Evolutionary conservation across 2,329 filamentous ascomycete genomes (phyloP).

Genomic region (Colletotrichum eleusines): DNA sequence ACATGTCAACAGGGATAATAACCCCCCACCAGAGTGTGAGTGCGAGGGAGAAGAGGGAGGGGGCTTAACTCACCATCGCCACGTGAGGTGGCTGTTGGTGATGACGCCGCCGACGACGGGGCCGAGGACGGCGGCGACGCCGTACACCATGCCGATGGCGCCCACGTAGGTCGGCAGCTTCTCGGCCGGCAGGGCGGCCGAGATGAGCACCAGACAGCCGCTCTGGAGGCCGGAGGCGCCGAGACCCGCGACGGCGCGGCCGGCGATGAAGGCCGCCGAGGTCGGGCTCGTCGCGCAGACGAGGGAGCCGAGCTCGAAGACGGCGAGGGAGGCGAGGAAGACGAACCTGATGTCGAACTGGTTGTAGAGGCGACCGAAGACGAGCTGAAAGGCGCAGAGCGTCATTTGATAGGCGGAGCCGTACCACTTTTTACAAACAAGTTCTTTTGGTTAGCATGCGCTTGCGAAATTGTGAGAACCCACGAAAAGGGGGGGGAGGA

Average conservation of each 20-base stretch:
- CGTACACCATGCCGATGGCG: slow-evolving; percentile 33
- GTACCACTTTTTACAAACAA: slow-evolving; percentile 45
- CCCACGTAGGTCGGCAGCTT: slow-evolving; percentile 26
- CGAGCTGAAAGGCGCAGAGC: slow-evolving; percentile 44
- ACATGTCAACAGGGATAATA: not conserved
- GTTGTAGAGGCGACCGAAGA: slow-evolving; percentile 50
- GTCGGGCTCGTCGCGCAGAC: slow-evolving; percentile 52
- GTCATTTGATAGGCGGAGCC: slow-evolving; percentile 48
- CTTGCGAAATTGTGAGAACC: no score
- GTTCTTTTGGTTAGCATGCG: no score
- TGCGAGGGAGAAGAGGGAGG: no score
- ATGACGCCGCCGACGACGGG: slow-evolving; percentile 42
- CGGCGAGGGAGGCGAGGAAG: slow-evolving; percentile 46
- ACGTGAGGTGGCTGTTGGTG: slow-evolving; percentile 25
- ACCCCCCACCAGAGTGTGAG: no score
- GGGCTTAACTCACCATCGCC: slow-evolving; percentile 26
- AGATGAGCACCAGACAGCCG: slow-evolving; percentile 35
- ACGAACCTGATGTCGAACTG: slow-evolving; percentile 48
- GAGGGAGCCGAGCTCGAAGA: slow-evolving; percentile 51
- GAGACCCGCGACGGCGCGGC: slow-evolving; percentile 53
- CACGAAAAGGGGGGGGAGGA: no score
- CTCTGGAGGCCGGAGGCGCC: slow-evolving; percentile 48
- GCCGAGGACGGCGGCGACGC: slow-evolving; percentile 27
- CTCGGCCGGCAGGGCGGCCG: slow-evolving; percentile 26
- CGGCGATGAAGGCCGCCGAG: slow-evolving; percentile 52